phyloP scores from a whole-genome alignment of 2,329 filamentous ascomycete species.

The Penicillium sp. region DNA sequence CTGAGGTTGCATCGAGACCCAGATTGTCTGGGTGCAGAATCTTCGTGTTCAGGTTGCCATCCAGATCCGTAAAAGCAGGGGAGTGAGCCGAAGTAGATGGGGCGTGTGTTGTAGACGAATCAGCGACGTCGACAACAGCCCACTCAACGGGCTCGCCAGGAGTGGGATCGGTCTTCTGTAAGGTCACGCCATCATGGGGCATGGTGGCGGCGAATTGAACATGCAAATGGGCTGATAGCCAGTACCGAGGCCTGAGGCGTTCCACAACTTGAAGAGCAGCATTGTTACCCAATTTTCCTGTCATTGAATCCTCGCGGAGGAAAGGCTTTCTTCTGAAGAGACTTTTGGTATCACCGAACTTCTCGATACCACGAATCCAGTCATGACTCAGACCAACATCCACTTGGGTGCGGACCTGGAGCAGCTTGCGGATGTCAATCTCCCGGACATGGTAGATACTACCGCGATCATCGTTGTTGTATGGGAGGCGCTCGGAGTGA shows the following conservation, averaged over 20 bases:
- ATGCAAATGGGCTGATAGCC: constrained; percentile 94
- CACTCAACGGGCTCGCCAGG: constrained; percentile 7
- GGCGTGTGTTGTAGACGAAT: not conserved
- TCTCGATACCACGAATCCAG: constrained; percentile 85
- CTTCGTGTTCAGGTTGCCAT: not conserved
- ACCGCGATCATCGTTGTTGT: constrained; percentile 70
- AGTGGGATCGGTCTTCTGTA: not conserved
- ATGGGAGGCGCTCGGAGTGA: constrained; percentile 84
- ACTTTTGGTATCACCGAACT: constrained; percentile 64
- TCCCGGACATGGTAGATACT: constrained; percentile 89
- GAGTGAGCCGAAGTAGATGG: not conserved
- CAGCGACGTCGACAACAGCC: not conserved
- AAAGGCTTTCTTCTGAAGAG: constrained; percentile 72
- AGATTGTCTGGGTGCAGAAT: not conserved
- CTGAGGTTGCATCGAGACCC: too few relatives aligned
- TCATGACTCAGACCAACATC: constrained; percentile 93
- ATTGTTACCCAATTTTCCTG: constrained; percentile 72
- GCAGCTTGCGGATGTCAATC: constrained; percentile 82
- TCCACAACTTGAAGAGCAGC: constrained; percentile 81
- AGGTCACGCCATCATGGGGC: constrained; percentile 39
- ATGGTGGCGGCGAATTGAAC: constrained; percentile 73
- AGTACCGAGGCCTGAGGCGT: constrained; percentile 74
- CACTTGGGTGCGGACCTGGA: constrained; percentile 80
- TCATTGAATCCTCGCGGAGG: constrained; percentile 72
- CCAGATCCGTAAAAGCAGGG: not conserved